These are phyloP conservation scores for Leishmania guyanensis DNA, from an alignment of 208 protist genomes.

Conservation along the genomic window DNA sequence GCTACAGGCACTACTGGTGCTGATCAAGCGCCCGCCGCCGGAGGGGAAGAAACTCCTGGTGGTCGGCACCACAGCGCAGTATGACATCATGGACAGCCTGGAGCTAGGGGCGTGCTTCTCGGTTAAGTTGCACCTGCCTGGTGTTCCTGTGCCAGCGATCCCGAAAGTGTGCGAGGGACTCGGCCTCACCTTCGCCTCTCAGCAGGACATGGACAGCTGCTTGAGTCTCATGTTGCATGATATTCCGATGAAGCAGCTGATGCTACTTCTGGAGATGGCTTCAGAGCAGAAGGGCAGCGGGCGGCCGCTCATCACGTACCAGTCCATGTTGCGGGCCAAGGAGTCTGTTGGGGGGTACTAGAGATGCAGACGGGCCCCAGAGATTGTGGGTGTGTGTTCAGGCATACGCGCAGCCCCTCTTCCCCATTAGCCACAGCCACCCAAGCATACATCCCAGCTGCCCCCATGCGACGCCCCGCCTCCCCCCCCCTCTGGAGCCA, in stretches of 20 bases:
- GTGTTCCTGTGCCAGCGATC: conserved; percentile 44
- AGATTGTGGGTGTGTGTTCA: neutral
- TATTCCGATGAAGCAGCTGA: conserved; percentile 82
- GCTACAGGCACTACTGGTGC: conserved; percentile 96
- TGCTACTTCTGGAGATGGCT: conserved; percentile 84
- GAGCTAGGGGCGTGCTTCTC: conserved; percentile 93
- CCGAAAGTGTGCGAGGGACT: conserved; percentile 44
- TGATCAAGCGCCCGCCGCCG: conserved; percentile 95
- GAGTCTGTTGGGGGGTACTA: conserved; percentile 52
- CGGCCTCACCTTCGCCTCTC: conserved; percentile 44
- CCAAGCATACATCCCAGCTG: neutral
- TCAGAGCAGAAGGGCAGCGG: conserved; percentile 43
- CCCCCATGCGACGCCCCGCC: neutral
- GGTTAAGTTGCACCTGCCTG: conserved; percentile 73
- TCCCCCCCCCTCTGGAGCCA: neutral
- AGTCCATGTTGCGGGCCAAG: conserved; percentile 57
- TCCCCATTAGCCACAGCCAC: neutral
- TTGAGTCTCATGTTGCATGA: conserved; percentile 32
- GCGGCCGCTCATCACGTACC: conserved; percentile 35
- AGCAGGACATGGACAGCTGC: conserved; percentile 35
- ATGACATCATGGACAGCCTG: conserved; percentile 89
- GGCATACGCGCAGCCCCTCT: neutral
- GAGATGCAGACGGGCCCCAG: neutral
- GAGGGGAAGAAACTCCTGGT: conserved; percentile 94
- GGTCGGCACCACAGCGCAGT: conserved; percentile 93